A percentile compares a stretch with the other conserved stretches of the same genome.
Evolutionary conservation across 129 eudicot species (phyloP).

Genomic region (Centella asiatica): DNA sequence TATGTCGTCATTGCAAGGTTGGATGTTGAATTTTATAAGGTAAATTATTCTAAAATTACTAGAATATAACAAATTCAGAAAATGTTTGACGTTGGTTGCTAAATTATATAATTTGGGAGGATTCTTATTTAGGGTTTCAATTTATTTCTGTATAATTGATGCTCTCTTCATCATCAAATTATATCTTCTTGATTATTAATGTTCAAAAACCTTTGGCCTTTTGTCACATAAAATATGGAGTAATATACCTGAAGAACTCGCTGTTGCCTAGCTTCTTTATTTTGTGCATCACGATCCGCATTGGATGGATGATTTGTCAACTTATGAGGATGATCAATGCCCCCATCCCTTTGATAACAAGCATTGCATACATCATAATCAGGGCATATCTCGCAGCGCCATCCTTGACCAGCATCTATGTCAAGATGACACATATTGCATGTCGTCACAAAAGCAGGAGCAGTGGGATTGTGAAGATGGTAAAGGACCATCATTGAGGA

Average conservation of each 20-base stretch:
- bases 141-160: too few species aligned
- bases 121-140: too few species aligned
- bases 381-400: slow-evolving; percentile 95
- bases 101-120: too few species aligned
- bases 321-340: slow-evolving; percentile 83
- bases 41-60: too few species aligned
- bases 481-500: slow-evolving; percentile 96
- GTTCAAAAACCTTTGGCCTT: neutral
- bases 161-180: too few species aligned
- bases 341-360: slow-evolving; percentile 69
- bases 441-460: slow-evolving; percentile 80
- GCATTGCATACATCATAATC: slow-evolving; percentile 79
- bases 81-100: too few species aligned
- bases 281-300: slow-evolving; percentile 85
- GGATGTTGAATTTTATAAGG: too few species aligned
- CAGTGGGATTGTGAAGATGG: slow-evolving; percentile 93
- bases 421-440: slow-evolving; percentile 70
- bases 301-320: slow-evolving; percentile 66
- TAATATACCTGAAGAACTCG: slow-evolving; percentile 66
- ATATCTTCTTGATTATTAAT: too few species aligned
- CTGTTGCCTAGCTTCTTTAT: slow-evolving; percentile 75
- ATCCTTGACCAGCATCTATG: slow-evolving; percentile 93
- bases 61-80: too few species aligned
- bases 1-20: too few species aligned
- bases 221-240: neutral